Base-by-base conservation (phyloP, 495 filamentous ascomycete genomes). In the Aspergillus bertholletiae region DNA sequence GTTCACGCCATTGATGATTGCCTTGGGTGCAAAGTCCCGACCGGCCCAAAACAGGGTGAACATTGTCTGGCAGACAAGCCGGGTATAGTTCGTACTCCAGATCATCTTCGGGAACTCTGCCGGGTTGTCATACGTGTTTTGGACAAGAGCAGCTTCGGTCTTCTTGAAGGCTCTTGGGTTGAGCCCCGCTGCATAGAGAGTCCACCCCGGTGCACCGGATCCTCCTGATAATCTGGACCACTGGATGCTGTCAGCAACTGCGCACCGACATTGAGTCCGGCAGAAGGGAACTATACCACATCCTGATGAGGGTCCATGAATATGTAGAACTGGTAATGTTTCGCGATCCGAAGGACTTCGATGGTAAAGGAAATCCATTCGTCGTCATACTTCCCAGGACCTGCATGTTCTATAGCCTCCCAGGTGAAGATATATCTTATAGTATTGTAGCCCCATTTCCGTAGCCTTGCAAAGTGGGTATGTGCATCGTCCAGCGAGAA, bases 231-330 rank as follows among this genome's bases (percentile, higher is more conserved):
- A 91, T 46, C 94, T 76, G 37, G 94, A 97, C 94, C 94, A 98
- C 87, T 90, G 56, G 18, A 18, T 27, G 44, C 23, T 27, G 30
- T 69, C n/a, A 68, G 52, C 49, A 54, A 46, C 13, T 37, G 23
- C 0, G 2, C 9, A 27, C 9, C 22, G 1, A 13, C 7, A 2
- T 18, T 7, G 12, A 9, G 1, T 43, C 1, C 11, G 7, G 9
- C 39, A 17, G 4, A 20, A 17, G 12, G n/a, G 18, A 46, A 40
- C 80, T 86, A 50, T 81, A 89, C 87, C 63, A 96, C 92, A 79
- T 97, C 92, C 75, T 97, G 92, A 70, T 97, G 92, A 20, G 93
- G 92, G 58, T 98, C 94, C 88, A 98, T 94, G 65, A 97, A 97
- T 35, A 98, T 75, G 66, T 93, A 93, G 66, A 98, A 97, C 20